These are phyloP conservation scores for Phytophthora lateralis DNA, from an alignment of 352 stramenopile species.

Conservation along the genomic window DNA sequence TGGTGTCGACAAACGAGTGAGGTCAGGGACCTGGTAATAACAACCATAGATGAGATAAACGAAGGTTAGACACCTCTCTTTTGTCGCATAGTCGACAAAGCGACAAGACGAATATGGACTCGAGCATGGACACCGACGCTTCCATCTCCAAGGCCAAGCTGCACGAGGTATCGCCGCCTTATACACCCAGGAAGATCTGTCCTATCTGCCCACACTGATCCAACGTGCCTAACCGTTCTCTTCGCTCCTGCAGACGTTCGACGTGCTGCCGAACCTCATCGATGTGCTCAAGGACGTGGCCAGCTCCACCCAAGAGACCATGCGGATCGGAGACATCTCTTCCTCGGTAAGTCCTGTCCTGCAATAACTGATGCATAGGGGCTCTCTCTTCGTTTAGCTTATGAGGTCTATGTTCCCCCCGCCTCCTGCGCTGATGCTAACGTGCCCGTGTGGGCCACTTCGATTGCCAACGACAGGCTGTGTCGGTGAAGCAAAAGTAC, in stretches of 20 bases:
- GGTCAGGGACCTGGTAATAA: not conserved
- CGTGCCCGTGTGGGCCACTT: not conserved
- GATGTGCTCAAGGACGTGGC: conserved; percentile 88
- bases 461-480: conserved; percentile 41
- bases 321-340: conserved; percentile 81
- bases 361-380: not conserved
- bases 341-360: conserved; percentile 48
- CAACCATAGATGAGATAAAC: too few relatives aligned
- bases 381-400: not conserved
- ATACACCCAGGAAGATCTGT: not conserved
- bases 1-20: not conserved
- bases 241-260: conserved; percentile 55
- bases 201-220: not conserved
- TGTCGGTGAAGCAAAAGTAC: conserved; percentile 83
- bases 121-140: conserved; percentile 42
- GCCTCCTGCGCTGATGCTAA: not conserved
- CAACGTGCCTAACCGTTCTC: not conserved
- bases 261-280: conserved; percentile 83
- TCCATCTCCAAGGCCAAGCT: conserved; percentile 73
- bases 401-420: not conserved
- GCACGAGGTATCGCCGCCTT: conserved; percentile 47
- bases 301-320: conserved; percentile 77
- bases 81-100: not conserved
- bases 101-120: not conserved
- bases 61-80: not conserved